A percentile compares a stretch with the other conserved stretches of the same genome.
These are phyloP conservation scores for Sequoiadendron giganteum DNA, from an alignment of 75 land plant species.

Conservation along the genomic window DNA sequence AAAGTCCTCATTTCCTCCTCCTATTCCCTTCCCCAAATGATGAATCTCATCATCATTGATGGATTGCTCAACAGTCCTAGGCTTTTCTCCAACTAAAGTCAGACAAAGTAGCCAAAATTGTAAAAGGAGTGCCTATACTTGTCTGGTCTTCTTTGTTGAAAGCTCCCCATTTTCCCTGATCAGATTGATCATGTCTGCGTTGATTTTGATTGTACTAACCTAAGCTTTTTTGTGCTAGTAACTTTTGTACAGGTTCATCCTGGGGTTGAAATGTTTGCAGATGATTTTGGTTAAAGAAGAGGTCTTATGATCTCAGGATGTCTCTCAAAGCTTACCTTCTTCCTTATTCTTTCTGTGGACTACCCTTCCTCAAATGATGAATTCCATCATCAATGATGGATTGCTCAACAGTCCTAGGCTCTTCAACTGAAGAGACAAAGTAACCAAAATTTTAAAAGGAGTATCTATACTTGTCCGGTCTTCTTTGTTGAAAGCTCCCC, in stretches of 20 bases:
- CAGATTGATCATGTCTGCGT: not conserved
- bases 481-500: not conserved
- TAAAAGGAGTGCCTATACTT: not conserved
- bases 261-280: not conserved
- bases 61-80: not conserved
- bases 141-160: not conserved
- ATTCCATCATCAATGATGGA: not conserved
- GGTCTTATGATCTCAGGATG: not conserved
- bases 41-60: not conserved
- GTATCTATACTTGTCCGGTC: not conserved
- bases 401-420: not conserved
- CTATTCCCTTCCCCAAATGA: not conserved
- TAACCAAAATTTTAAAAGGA: not conserved
- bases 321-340: not conserved
- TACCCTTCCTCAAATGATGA: not conserved
- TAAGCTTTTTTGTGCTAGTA: not conserved
- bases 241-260: not conserved
- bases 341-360: not conserved
- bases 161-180: not conserved
- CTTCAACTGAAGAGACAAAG: not conserved
- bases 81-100: not conserved
- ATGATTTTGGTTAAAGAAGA: no score
- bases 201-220: not conserved
- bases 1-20: not conserved
- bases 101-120: not conserved